A percentile compares a stretch with the other conserved stretches of the same genome.
Evolutionary conservation across 1,284 basidiomycete species (phyloP).

Genomic region (Hypsizygus ulmarius): DNA sequence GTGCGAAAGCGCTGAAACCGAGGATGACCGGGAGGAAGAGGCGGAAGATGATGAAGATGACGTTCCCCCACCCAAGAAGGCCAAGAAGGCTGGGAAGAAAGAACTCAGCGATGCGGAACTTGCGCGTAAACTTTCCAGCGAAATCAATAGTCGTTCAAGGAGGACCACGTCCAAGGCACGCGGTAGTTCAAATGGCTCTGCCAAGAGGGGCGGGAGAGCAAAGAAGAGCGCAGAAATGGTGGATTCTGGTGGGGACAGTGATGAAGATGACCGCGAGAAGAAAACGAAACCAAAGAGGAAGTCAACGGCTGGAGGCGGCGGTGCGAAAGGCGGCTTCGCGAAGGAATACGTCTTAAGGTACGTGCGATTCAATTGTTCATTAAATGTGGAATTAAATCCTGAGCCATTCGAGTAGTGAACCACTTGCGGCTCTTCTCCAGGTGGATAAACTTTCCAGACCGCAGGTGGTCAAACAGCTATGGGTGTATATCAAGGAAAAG

Average conservation of each 20-base stretch:
- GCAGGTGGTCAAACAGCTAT: constrained; percentile 85
- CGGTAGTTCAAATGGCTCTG: constrained; percentile 38
- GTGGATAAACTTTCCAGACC: constrained; percentile 72
- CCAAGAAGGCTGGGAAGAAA: constrained; percentile 39
- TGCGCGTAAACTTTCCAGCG: constrained; percentile 66
- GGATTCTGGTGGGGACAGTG: constrained; percentile 53
- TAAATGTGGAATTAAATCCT: neutral
- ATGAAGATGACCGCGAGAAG: constrained; percentile 38
- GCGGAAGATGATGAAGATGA: constrained; percentile 32
- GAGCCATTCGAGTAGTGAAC: constrained; percentile 44
- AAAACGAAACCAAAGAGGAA: constrained; percentile 38
- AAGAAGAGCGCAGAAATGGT: constrained; percentile 58
- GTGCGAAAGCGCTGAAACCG: constrained; percentile 35
- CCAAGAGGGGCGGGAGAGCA: constrained; percentile 40
- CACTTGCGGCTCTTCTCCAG: constrained; percentile 58
- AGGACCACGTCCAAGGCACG: constrained; percentile 40
- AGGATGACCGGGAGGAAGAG: constrained; percentile 32
- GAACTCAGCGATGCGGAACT: constrained; percentile 62
- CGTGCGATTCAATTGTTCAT: constrained; percentile 13
- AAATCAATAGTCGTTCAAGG: constrained; percentile 66
- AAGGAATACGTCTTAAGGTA: constrained; percentile 80
- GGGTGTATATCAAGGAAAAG: constrained; percentile 81
- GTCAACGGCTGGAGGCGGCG: constrained; percentile 36
- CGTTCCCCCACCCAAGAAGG: constrained; percentile 42
- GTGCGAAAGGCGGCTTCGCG: constrained; percentile 67